Evolutionary conservation across 768 basidiomycete genomes (phyloP), one percentile per base, ranked within the genome.

Genomic region (Neoboletus subvelutipes): DNA sequence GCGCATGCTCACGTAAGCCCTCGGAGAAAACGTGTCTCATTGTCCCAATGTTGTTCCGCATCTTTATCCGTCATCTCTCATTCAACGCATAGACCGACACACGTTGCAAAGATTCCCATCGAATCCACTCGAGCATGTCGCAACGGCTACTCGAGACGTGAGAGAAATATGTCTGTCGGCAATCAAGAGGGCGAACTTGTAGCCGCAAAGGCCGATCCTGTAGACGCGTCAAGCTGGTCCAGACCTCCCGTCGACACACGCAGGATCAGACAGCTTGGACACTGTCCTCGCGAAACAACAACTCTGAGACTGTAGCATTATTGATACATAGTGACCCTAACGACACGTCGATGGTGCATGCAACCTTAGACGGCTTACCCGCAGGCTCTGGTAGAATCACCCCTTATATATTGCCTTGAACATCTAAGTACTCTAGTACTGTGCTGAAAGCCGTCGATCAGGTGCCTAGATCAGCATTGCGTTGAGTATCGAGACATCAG

Each of bases 341-440:
- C 31, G 31, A 33, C 12, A 33, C 31, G 31, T 12, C 11, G 31
- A 33, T 4, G 12, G 31, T 12, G 31, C 11, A 33, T 12, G 11
- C 31, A 33, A 33, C 31, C 31, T 11, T 33, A 12, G 31, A 33
- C 31, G 12, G 12, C 31, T 33, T 29, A 29, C 29, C 29, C 29
- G 8, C 29, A n/a, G n/a, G n/a, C 17, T 22, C 4, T 24, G 37
- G 24, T 41, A n/a, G 26, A n/a, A 61, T 50, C 63, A 42, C 63
- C 34, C 12, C 37, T 61, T 58, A 54, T 43, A 31, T 34, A 15
- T 15, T 34, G 15, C 39, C n/a, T 26, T 41, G 28, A 17, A 46
- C 33, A 29, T 10, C 40, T 45, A 24, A 52, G 40, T 31, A 11
- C 33, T 34, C 13, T 13, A 34, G 24, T 33, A 31, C 20, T 18